phyloP scores from a whole-genome alignment of 148 eudicot species.

The Rhododendron mucronatum region DNA sequence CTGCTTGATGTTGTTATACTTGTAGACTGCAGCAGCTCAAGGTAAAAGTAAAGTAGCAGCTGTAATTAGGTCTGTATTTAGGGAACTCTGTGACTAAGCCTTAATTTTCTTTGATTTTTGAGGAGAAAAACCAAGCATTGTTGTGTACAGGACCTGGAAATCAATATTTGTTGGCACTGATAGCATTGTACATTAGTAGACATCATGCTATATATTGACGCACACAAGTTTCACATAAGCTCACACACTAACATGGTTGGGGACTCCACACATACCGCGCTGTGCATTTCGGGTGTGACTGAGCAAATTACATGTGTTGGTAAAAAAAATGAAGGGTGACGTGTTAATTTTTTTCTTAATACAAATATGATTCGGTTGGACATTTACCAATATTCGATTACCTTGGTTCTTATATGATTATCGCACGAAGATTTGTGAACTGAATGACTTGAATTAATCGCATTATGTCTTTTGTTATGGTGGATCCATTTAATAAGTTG shows the following conservation, averaged over 20 bases:
- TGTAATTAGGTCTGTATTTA: background rate
- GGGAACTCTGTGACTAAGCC: background rate
- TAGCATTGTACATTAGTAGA: background rate
- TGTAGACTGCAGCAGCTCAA: background rate
- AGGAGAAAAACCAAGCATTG: background rate
- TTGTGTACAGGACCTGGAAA: background rate
- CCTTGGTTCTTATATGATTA: background rate
- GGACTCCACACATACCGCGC: background rate
- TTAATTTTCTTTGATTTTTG: background rate
- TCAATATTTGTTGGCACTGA: background rate
- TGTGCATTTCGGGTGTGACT: background rate
- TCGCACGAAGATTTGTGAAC: background rate
- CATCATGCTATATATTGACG: background rate
- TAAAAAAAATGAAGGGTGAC: too few relatives aligned
- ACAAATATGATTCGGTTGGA: background rate
- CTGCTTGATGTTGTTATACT: background rate
- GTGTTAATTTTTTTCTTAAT: too few relatives aligned
- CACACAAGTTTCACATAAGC: background rate
- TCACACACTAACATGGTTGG: background rate
- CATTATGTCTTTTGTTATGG: background rate
- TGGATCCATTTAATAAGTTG: background rate
- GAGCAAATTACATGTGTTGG: too few relatives aligned
- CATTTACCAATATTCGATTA: too few relatives aligned
- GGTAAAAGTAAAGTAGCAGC: background rate
- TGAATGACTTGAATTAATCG: background rate